Conservation (phyloP, 495 filamentous ascomycete genomes). For the Filosporella fistucella region DNA sequence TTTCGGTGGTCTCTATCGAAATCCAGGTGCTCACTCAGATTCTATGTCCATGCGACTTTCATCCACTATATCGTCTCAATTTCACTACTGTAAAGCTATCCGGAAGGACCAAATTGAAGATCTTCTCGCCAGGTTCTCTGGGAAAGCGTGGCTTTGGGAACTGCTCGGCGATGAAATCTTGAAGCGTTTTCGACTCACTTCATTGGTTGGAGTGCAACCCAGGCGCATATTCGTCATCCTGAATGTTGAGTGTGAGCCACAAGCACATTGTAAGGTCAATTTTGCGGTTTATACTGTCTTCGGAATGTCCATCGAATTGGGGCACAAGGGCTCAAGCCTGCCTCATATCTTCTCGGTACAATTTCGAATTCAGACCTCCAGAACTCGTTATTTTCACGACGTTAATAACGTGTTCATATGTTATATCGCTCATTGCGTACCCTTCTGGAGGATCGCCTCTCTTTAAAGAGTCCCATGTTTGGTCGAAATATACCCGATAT, state of each 20-base stretch:
- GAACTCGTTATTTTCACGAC: not conserved
- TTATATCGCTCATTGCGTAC: not conserved
- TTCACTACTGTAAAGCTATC: constrained; percentile 4
- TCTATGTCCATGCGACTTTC: not conserved
- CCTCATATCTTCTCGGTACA: not conserved
- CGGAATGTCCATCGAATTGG: not conserved
- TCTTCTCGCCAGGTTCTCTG: not conserved
- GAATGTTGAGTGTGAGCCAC: not conserved
- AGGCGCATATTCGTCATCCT: not conserved
- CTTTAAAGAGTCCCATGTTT: not conserved
- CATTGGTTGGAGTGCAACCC: not conserved
- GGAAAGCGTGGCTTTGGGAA: not conserved
- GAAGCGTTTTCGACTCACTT: not conserved
- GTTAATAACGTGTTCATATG: not conserved
- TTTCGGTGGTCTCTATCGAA: constrained; percentile 1
- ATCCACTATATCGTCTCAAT: constrained; percentile 4
- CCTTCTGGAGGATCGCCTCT: not conserved
- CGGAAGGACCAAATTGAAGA: not conserved
- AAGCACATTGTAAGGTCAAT: not conserved
- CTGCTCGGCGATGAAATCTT: not conserved
- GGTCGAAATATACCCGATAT: not conserved
- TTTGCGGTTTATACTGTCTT: not conserved
- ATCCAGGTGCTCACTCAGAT: constrained; percentile 5
- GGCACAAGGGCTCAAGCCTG: no score
- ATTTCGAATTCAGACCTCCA: not conserved